phyloP scores from a whole-genome alignment of 768 basidiomycete genomes.

The Scleroderma citrinum region DNA sequence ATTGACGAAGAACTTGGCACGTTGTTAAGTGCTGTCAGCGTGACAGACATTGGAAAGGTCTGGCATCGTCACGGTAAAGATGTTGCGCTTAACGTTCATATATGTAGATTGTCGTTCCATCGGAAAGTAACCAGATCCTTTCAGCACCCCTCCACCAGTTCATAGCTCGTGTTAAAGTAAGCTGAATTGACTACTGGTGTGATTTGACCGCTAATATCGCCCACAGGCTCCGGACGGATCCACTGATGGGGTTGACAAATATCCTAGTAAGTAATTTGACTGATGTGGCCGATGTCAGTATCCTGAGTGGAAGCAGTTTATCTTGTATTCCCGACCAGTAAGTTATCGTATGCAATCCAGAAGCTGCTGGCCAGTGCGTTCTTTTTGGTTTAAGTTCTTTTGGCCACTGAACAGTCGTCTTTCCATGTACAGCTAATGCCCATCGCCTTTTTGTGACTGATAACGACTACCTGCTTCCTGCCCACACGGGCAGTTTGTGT shows the following conservation, averaged over 20 bases:
- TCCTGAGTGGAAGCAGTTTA: slow-evolving; percentile 45
- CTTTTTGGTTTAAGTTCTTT: neutral
- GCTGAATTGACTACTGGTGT: neutral
- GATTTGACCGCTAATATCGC: slow-evolving; percentile 1
- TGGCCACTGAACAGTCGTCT: neutral
- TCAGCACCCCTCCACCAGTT: slow-evolving; percentile 64
- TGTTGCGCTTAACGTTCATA: neutral
- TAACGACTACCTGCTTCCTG: slow-evolving; percentile 42
- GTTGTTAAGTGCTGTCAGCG: slow-evolving; percentile 71
- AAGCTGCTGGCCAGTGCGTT: slow-evolving; percentile 77
- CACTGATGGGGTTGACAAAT: slow-evolving; percentile 73
- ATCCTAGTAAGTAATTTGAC: slow-evolving; percentile 48
- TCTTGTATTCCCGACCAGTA: slow-evolving; percentile 60
- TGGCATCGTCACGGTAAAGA: neutral
- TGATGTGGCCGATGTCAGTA: neutral
- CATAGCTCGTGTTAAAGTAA: slow-evolving; percentile 66
- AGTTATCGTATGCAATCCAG: slow-evolving; percentile 66
- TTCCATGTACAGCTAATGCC: slow-evolving; percentile 51
- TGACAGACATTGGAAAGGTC: slow-evolving; percentile 78
- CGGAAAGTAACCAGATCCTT: slow-evolving; percentile 73
- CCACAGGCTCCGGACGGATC: slow-evolving; percentile 63
- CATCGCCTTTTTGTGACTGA: slow-evolving; percentile 76
- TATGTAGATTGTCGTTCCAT: slow-evolving; percentile 69
- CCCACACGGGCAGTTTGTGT: slow-evolving; percentile 47
- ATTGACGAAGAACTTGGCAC: slow-evolving; percentile 58